Evolutionary conservation across 257 asterid genomes (phyloP), one percentile per base, ranked within the genome.

Genomic region (Lycium barbarum): DNA sequence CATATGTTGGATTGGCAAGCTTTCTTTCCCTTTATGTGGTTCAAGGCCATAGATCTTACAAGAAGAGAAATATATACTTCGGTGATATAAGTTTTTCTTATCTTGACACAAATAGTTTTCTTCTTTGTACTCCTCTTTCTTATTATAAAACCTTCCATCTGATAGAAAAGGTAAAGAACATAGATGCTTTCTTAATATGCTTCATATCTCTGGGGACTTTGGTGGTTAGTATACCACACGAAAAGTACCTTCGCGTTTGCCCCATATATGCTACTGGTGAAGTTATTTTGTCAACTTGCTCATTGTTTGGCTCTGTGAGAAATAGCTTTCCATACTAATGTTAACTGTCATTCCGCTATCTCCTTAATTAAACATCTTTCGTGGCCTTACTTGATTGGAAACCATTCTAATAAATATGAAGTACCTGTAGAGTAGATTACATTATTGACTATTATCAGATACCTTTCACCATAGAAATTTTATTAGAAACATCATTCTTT

Each of bases 111-210:
- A 71, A 38, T 74, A 49, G 45, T 22, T 49, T 59, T 74, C 81
- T 74, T 74, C 20, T 74, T 74, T 73, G 81, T 7, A 20, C 20
- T 73, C 40, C 47, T 74, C 43, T 26, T 74, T 74, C 81, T 74
- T 49, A 22, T 22, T 7, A 22, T 74, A 74, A 49, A 74, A 49
- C 45, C 22, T 74, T 6, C 3, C 4, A 49, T 26, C 7, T 59
- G 66, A 59, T 8, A 18, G 66, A 59, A 59, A 59, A 59, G 62
- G 26, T 59, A 59, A 59, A 59, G 18, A 6, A 59, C 18, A 18
- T 18, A 17, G 26, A 18, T 59, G 66, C 9, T 74, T 49, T 74
- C 62, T 49, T 49, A 49, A 26, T 40, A 71, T 47, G 3, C 1
- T 74, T 49, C 7, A 2, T 74, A 22, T 22, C 61, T 49, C 20